Percentiles rank a stretch among this genome's conserved stretches.
These are phyloP conservation scores for Themeda triandra DNA, from an alignment of 176 grass and related monocot genomes.

Conservation along the genomic window DNA sequence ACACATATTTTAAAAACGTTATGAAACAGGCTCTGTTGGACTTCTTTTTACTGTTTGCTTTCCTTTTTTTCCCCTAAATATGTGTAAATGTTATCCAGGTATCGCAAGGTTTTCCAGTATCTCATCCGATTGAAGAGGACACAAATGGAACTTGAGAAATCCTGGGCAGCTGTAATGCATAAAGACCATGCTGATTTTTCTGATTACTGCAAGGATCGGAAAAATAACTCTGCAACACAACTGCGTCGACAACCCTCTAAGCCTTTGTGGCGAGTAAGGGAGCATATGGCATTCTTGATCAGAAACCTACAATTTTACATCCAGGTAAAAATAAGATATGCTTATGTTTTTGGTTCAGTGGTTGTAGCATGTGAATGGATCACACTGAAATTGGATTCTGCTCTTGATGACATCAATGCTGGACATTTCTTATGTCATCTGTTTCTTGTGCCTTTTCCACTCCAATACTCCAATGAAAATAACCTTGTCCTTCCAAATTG, in stretches of 20 bases:
- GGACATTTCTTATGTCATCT: background rate
- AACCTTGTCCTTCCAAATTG: background rate
- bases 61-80: constrained; percentile 20
- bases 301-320: constrained; percentile 98
- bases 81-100: constrained; percentile 49
- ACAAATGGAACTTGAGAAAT: constrained; percentile 98
- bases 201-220: constrained; percentile 66
- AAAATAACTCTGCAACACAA: constrained; percentile 54
- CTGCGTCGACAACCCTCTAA: constrained; percentile 56
- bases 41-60: background rate
- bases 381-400: background rate
- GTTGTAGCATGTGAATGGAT: background rate
- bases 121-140: constrained; percentile 96
- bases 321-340: constrained; percentile 54
- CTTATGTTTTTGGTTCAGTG: background rate
- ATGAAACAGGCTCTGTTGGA: background rate
- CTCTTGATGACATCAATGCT: background rate
- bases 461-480: background rate
- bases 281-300: constrained; percentile 99
- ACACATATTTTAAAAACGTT: background rate
- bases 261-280: constrained; percentile 94
- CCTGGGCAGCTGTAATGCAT: constrained; percentile 96
- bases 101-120: constrained; percentile 95
- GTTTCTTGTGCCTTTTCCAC: background rate
- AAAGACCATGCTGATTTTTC: constrained; percentile 99